These are phyloP conservation scores for Sphenostylis stenocarpa DNA, from an alignment of 306 rosid species.

Conservation along the genomic window DNA sequence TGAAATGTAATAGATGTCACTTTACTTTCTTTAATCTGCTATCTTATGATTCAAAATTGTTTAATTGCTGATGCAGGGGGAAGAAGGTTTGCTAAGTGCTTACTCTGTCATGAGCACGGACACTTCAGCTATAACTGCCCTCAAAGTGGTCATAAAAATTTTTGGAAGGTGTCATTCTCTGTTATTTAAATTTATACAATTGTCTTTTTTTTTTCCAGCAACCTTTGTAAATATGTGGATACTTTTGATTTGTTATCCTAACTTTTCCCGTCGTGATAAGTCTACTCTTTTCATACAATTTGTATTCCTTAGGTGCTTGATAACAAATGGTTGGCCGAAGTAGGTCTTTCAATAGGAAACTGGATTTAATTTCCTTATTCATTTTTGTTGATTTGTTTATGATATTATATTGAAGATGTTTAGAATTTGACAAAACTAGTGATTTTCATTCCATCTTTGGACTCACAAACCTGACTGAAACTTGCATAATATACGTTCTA, in stretches of 20 bases:
- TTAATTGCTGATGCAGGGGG: slow-evolving; percentile 59
- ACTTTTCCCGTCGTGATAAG: neutral
- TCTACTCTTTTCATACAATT: slow-evolving; percentile 22
- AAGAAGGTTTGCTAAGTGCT: slow-evolving; percentile 71
- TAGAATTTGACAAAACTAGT: neutral
- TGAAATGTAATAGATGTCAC: neutral
- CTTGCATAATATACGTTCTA: neutral
- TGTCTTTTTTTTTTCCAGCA: neutral
- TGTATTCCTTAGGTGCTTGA: slow-evolving; percentile 51
- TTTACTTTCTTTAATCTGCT: slow-evolving; percentile 8
- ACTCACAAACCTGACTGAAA: neutral
- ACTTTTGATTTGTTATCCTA: slow-evolving; percentile 16
- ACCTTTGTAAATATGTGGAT: neutral
- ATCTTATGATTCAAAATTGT: slow-evolving; percentile 13
- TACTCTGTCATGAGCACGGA: slow-evolving; percentile 58
- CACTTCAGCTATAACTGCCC: slow-evolving; percentile 75
- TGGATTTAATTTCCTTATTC: neutral
- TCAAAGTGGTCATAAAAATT: slow-evolving; percentile 48
- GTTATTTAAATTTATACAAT: slow-evolving; percentile 15
- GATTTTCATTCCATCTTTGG: neutral
- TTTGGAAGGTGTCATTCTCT: slow-evolving; percentile 53
- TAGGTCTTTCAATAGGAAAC: slow-evolving; percentile 34
- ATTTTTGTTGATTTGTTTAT: neutral
- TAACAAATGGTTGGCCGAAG: slow-evolving; percentile 32
- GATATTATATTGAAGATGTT: neutral